Evolutionary conservation across 495 filamentous ascomycete genomes (phyloP).

Genomic region (Podospora fimiseda): DNA sequence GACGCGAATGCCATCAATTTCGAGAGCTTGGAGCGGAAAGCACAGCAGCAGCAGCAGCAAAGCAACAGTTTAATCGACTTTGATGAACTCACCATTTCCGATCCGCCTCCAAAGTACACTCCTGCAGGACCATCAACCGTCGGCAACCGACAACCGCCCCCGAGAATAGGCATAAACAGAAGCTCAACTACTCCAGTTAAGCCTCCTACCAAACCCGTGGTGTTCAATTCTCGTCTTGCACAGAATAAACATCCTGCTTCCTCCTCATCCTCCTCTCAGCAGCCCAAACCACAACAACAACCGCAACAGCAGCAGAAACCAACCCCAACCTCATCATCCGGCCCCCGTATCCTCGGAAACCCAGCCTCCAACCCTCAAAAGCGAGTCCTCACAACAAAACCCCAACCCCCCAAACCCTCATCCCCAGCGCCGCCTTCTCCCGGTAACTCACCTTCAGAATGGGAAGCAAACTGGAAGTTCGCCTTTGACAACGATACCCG

Average conservation of each 20-base stretch:
- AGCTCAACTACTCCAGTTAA: slow-evolving; percentile 1
- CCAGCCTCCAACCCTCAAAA: background rate
- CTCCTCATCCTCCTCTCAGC: too few species aligned
- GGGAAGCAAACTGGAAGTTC: too few species aligned
- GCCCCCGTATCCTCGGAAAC: too few species aligned
- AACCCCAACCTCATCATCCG: background rate
- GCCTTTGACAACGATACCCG: too few species aligned
- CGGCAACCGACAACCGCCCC: background rate
- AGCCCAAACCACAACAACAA: background rate
- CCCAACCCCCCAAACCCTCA: background rate
- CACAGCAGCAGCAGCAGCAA: too few species aligned
- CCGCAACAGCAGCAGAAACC: background rate
- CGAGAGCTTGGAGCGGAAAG: slow-evolving; percentile 23
- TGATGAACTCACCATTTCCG: slow-evolving; percentile 31
- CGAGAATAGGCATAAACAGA: background rate
- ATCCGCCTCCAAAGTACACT: background rate
- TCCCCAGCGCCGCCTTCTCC: background rate
- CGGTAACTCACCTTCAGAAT: too few species aligned
- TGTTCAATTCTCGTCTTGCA: too few species aligned
- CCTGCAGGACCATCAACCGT: background rate
- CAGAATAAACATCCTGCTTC: too few species aligned
- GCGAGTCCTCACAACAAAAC: background rate
- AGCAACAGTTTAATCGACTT: slow-evolving; percentile 43
- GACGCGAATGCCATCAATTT: slow-evolving; percentile 25
- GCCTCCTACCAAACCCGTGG: background rate